Base-by-base conservation (phyloP, 225 moss, liverwort and hornwort species). In the Pleurozium schreberi region DNA sequence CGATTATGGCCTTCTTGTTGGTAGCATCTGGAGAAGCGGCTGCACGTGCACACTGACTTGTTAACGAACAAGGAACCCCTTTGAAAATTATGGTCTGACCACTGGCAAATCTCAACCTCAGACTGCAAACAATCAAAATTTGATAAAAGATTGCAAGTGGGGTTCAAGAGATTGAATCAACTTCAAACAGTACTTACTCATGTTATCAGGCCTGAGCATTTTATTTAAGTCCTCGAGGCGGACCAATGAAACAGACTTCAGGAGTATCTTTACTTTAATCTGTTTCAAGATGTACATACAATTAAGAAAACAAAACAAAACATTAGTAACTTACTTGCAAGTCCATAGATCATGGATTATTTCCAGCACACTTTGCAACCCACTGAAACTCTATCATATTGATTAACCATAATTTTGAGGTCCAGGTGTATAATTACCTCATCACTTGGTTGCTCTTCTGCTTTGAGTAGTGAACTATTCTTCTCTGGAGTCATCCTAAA, bases 401-500 rank as follows among this genome's bases (percentile, higher is more conserved):
- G n/a, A n/a, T n/a, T n/a, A 47, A 63, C 45, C 16, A 34, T 23
- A 16, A 25, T 64, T 64, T 82, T 47, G 36, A 82, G 26, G 49
- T 36, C 49, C 36, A 36, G 36, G 36, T 26, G 49, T 17, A 14
- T 23, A 62, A 30, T 62, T 62, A 82, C 88, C 84, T 75, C 1
- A 21, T 66, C 36, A 77, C 6, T 66, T 47, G 84, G 88, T 1
- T 8, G 30, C 38, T 77, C 84, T 84, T 9, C 13, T 27, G 0
- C 4, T 0, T 2, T 0, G 16, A 75, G 47, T 15, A 66, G 65
- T 42, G 43, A 0, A 2, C n/a, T n/a, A n/a, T 5, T 12, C 12
- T 75, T 12, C 31, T 3, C 0, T 8, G 1, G 31, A 53, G 53
- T 63, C 47, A 10, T 2, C 6, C 4, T 25, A 34, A 9, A 88